Conservation (phyloP, 495 filamentous ascomycete species). For the Hyphodiscus hymeniophilus region DNA sequence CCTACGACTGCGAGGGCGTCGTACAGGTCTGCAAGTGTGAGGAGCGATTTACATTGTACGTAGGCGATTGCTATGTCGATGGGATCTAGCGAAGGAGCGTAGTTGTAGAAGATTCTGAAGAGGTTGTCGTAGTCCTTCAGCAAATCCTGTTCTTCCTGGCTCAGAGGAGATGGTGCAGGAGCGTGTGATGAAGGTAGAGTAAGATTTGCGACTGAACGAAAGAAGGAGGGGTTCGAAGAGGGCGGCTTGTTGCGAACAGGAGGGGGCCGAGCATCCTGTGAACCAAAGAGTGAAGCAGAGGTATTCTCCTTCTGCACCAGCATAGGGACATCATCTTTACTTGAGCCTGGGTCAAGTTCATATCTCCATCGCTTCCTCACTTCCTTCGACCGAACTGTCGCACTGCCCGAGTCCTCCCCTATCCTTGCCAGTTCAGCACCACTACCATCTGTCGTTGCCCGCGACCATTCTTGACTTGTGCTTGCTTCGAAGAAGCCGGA, state of each 20-base stretch:
- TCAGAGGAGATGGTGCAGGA: slow-evolving; percentile 6
- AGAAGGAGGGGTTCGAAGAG: slow-evolving; percentile 59
- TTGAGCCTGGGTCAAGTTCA: slow-evolving; percentile 70
- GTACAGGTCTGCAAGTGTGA: slow-evolving; percentile 82
- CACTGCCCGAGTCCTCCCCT: slow-evolving; percentile 43
- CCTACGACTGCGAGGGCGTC: slow-evolving; percentile 83
- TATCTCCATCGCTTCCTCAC: slow-evolving; percentile 70
- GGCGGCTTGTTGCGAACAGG: slow-evolving; percentile 45
- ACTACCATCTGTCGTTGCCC: slow-evolving; percentile 28
- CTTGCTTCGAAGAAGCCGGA: slow-evolving; percentile 91
- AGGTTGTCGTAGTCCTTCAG: slow-evolving; percentile 89
- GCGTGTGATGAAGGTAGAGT: slow-evolving; percentile 38
- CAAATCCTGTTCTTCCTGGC: slow-evolving; percentile 49
- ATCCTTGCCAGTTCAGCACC: slow-evolving; percentile 42
- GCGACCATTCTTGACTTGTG: slow-evolving; percentile 79
- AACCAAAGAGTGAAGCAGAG: slow-evolving; percentile 23
- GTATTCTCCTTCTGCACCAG: slow-evolving; percentile 66
- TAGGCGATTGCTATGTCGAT: slow-evolving; percentile 87
- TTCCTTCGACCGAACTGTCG: slow-evolving; percentile 19
- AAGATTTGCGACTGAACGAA: slow-evolving; percentile 78
- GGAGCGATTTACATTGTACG: slow-evolving; percentile 80
- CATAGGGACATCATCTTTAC: slow-evolving; percentile 74
- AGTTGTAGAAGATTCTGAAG: slow-evolving; percentile 89
- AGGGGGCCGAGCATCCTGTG: slow-evolving; percentile 27
- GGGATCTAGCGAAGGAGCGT: slow-evolving; percentile 67